Percentiles rank a stretch among this genome's conserved stretches.
These are phyloP conservation scores for Silene conica DNA, from an alignment of 148 eudicot species.

Conservation along the genomic window DNA sequence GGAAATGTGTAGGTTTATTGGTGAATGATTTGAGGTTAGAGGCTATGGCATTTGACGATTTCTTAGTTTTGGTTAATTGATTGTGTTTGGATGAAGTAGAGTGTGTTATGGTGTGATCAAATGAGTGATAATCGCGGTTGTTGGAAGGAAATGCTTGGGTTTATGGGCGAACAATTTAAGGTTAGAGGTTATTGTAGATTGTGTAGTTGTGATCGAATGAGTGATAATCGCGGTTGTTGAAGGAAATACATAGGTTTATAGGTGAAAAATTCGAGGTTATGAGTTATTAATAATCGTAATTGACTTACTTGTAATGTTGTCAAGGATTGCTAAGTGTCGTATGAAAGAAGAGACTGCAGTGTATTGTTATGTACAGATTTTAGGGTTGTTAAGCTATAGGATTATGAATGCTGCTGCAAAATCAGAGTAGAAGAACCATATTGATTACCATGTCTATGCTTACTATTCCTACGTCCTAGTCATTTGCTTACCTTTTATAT, in stretches of 20 bases:
- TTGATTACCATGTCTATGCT: background rate
- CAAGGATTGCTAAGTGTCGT: background rate
- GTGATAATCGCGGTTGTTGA: conserved; percentile 12
- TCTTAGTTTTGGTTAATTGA: background rate
- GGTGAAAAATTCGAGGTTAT: background rate
- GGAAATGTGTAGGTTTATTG: conserved; percentile 2
- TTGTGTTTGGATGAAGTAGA: background rate
- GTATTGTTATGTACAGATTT: no score
- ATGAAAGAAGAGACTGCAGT: background rate
- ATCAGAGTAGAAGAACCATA: background rate
- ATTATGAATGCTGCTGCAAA: background rate
- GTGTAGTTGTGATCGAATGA: conserved; percentile 1
- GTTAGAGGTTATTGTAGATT: background rate
- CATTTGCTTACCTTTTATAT: background rate
- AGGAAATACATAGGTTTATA: conserved; percentile 2
- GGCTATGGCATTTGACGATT: background rate
- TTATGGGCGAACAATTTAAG: background rate
- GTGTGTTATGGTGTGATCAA: background rate
- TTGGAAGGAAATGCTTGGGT: conserved; percentile 9
- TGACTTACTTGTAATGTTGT: background rate
- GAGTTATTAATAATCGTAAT: background rate
- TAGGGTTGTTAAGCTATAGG: background rate
- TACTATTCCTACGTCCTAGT: background rate
- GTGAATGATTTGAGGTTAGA: background rate
- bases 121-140: conserved; percentile 11